A percentile compares a stretch with the other conserved stretches of the same genome.
Conservation (phyloP, 129 eudicot species). For the Chrysanthemum seticuspe region DNA sequence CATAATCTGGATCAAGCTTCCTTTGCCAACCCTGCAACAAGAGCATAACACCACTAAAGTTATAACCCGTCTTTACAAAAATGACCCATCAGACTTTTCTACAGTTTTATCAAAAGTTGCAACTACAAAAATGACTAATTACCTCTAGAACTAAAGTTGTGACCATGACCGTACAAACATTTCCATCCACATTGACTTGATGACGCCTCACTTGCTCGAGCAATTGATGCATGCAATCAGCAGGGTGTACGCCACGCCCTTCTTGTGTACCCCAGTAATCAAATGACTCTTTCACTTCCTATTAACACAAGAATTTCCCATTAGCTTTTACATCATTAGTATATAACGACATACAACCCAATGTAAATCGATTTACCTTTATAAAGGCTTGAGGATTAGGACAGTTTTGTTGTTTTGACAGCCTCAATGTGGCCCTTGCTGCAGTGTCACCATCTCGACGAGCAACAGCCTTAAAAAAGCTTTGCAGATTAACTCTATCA, state of each 20-base stretch:
- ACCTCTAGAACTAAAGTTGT: conserved; percentile 97
- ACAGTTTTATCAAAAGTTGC: not conserved
- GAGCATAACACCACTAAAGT: not conserved
- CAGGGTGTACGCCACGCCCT: conserved; percentile 93
- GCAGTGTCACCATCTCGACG: conserved; percentile 82
- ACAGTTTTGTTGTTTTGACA: conserved; percentile 82
- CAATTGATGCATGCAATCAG: conserved; percentile 82
- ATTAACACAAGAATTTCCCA: conserved; percentile 9
- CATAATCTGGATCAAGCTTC: conserved; percentile 93
- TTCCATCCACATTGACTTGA: conserved; percentile 83
- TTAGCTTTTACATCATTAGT: not conserved
- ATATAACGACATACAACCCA: not conserved
- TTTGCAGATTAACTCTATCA: conserved; percentile 62
- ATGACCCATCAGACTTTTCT: not conserved
- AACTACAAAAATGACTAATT: conserved; percentile 11
- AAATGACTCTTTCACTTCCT: conserved; percentile 86
- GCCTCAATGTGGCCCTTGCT: conserved; percentile 66
- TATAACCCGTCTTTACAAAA: not conserved
- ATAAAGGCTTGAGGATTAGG: conserved; percentile 81
- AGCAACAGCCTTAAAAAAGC: conserved; percentile 90
- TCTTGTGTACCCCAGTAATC: conserved; percentile 94
- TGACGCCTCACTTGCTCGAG: conserved; percentile 85
- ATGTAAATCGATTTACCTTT: conserved; percentile 35
- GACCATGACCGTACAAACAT: conserved; percentile 91
- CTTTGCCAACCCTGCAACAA: conserved; percentile 85